These are phyloP conservation scores for Aspergillus cristatus DNA, from an alignment of 495 filamentous ascomycete species.

Conservation along the genomic window DNA sequence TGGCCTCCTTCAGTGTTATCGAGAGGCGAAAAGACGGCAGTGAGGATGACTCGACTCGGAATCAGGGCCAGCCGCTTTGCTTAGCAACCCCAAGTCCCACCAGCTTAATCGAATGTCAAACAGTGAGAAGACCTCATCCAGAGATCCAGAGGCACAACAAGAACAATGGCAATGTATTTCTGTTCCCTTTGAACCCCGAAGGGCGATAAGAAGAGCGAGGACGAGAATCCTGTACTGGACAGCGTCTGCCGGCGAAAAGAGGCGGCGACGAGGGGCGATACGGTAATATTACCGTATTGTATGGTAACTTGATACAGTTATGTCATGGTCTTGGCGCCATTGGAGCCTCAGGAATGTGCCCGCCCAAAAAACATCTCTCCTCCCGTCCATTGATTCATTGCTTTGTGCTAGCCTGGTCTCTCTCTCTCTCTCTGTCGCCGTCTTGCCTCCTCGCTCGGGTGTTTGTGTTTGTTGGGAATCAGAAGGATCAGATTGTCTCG, in stretches of 20 bases:
- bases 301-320: too few species aligned
- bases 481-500: too few species aligned
- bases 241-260: slow-evolving; percentile 4
- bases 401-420: too few species aligned
- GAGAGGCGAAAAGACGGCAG: not conserved
- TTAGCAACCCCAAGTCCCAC: too few species aligned
- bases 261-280: slow-evolving; percentile 8
- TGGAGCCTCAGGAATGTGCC: slow-evolving; percentile 22
- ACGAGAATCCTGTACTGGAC: slow-evolving; percentile 10
- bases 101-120: too few species aligned
- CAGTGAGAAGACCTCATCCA: too few species aligned
- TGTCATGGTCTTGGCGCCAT: slow-evolving; percentile 9
- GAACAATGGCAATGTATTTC: too few species aligned
- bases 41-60: not conserved
- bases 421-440: not conserved
- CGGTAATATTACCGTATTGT: not conserved
- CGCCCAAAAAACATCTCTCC: slow-evolving; percentile 23
- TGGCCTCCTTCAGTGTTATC: slow-evolving; percentile 2
- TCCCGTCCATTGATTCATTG: too few species aligned
- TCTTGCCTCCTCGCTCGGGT: slow-evolving; percentile 1
- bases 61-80: too few species aligned
- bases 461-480: not conserved
- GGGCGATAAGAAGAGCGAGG: slow-evolving; percentile 6
- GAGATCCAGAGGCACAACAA: too few species aligned
- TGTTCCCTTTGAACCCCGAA: slow-evolving; percentile 3